These are phyloP conservation scores for Candida gigantensis DNA, from an alignment of 1,139 yeast species.

Conservation along the genomic window DNA sequence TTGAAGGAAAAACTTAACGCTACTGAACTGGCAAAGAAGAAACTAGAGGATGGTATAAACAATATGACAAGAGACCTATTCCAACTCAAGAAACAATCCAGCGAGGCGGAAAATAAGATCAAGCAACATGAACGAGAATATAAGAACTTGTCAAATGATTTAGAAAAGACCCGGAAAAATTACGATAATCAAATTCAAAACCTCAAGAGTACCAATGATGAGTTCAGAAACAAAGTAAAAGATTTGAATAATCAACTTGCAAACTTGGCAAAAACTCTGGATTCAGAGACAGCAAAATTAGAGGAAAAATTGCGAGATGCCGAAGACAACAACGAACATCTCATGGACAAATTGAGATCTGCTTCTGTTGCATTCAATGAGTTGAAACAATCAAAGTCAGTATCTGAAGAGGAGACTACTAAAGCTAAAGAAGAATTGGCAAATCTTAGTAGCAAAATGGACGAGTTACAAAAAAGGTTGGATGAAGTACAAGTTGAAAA, in stretches of 20 bases:
- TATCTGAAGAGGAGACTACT: slow-evolving; percentile 17
- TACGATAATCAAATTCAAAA: slow-evolving; percentile 27
- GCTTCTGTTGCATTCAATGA: slow-evolving; percentile 50
- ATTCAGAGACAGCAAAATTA: slow-evolving; percentile 21
- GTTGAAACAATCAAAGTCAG: slow-evolving; percentile 28
- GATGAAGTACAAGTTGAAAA: slow-evolving; percentile 10
- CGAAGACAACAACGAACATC: slow-evolving; percentile 37
- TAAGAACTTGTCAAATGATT: slow-evolving; percentile 22
- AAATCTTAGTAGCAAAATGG: slow-evolving; percentile 15
- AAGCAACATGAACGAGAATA: slow-evolving; percentile 44
- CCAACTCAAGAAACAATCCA: slow-evolving; percentile 61
- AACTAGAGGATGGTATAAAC: slow-evolving; percentile 85
- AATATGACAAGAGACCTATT: slow-evolving; percentile 86
- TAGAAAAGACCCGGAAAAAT: slow-evolving; percentile 19
- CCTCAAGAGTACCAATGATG: slow-evolving; percentile 21
- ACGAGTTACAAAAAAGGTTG: slow-evolving; percentile 7
- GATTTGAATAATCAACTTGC: slow-evolving; percentile 22
- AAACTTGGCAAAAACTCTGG: slow-evolving; percentile 16
- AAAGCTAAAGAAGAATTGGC: slow-evolving; percentile 8
- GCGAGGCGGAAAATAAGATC: slow-evolving; percentile 48
- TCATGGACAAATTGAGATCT: slow-evolving; percentile 46
- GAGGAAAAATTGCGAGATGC: slow-evolving; percentile 27
- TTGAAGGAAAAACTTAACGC: slow-evolving; percentile 30
- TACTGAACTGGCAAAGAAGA: slow-evolving; percentile 51
- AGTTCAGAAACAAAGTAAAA: slow-evolving; percentile 24